Conservation (phyloP, 345 rosid genomes). For the Litchi chinensis region DNA sequence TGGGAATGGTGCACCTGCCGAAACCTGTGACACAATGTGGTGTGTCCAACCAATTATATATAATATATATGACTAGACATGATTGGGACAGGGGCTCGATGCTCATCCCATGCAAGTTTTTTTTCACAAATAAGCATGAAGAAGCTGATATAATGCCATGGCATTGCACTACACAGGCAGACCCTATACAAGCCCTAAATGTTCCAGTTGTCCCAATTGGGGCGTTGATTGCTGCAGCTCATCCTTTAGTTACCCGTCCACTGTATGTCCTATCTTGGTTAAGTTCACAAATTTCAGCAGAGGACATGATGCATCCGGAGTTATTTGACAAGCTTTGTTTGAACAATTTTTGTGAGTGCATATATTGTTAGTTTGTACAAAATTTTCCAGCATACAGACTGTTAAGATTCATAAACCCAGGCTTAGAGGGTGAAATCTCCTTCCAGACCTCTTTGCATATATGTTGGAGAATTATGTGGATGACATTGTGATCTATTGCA, state of each 20-base stretch:
- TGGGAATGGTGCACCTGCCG: not conserved
- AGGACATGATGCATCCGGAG: slow-evolving; percentile 69
- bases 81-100: not conserved
- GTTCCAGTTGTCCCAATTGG: slow-evolving; percentile 71
- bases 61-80: too few species aligned
- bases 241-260: slow-evolving; percentile 66
- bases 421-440: not conserved
- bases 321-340: slow-evolving; percentile 67
- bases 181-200: slow-evolving; percentile 63
- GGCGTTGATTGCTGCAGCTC: slow-evolving; percentile 52
- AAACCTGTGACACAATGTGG: not conserved
- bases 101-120: not conserved
- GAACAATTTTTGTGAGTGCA: slow-evolving; percentile 62
- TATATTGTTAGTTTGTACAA: not conserved
- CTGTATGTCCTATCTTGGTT: slow-evolving; percentile 69
- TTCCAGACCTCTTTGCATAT: not conserved
- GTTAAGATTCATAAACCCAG: slow-evolving; percentile 1
- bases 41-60: not conserved
- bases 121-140: not conserved
- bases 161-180: slow-evolving; percentile 46
- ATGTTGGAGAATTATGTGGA: not conserved
- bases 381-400: not conserved
- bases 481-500: slow-evolving; percentile 30
- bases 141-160: slow-evolving; percentile 19
- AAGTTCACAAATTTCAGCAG: slow-evolving; percentile 59